Evolutionary conservation across 2,329 filamentous ascomycete species (phyloP).

Genomic region (Arthrobotrys pseudoclavata): DNA sequence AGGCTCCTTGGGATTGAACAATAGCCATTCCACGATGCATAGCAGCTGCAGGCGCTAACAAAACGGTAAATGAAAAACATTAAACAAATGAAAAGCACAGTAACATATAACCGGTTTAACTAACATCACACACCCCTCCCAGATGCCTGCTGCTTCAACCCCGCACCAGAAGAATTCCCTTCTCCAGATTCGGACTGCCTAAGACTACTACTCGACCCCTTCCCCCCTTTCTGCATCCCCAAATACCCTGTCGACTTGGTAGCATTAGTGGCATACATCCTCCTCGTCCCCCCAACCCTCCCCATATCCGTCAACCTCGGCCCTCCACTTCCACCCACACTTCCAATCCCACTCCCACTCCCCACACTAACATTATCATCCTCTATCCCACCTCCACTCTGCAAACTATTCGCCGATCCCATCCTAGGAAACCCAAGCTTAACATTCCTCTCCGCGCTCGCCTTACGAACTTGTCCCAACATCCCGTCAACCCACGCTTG

Average conservation of each 20-base stretch:
- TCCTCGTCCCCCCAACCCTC: conserved; percentile 51
- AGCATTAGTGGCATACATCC: conserved; percentile 56
- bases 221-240: conserved; percentile 41
- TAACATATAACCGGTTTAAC: too few relatives aligned
- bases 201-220: conserved; percentile 44
- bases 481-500: conserved; percentile 85
- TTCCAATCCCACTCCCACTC: conserved; percentile 20
- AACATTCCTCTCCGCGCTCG: conserved; percentile 71
- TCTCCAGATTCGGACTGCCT: conserved; percentile 29
- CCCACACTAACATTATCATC: conserved; percentile 34
- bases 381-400: conserved; percentile 19
- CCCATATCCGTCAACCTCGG: conserved; percentile 50
- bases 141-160: background rate
- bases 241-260: conserved; percentile 9
- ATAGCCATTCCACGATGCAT: too few relatives aligned
- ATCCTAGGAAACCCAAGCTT: conserved; percentile 36
- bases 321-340: conserved; percentile 29
- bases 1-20: too few relatives aligned
- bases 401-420: conserved; percentile 30
- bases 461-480: conserved; percentile 81
- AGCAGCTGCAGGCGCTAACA: too few relatives aligned
- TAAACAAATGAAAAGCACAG: too few relatives aligned
- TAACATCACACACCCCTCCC: background rate
- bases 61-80: too few relatives aligned
- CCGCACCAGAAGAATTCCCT: background rate